Evolutionary conservation across 1,284 basidiomycete species (phyloP), one percentile per base, ranked within the genome.

Genomic region (Ustilago shanxiensis): DNA sequence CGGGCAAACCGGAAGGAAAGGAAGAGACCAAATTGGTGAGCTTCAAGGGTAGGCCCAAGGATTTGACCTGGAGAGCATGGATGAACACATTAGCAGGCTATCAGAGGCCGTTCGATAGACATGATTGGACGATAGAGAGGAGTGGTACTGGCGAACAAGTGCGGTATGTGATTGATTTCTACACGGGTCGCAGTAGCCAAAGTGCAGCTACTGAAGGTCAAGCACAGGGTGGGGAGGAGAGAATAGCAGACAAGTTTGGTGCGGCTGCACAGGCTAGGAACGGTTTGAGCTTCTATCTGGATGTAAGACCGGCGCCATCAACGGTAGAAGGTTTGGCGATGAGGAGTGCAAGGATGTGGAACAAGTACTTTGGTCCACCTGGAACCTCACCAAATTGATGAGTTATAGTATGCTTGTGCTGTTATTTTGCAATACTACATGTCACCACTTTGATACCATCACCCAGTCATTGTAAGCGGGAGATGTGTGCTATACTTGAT

Each of bases 101-200:
- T 86, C 90, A 93, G 44, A 89, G 93, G 13, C 96, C 96, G 0
- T 99, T 99, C 86, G 97, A 99, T 87, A 89, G 97, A 63, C 96
- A 99, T 79, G 96, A 99, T 87, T 99, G 96, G 97, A 88, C 94
- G 49, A 91, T 99, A 49, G 95, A 98, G 86, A 91, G 97, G 49
- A 20, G 39, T 31, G 95, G 94, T 82, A 26, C 11, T 24, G 95
- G 95, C 2, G 90, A 90, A 44, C 91, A 91, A 61, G 89, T 95
- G 83, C 91, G 96, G 72, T 99, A 99, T 88, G 91, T 99, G 65
- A 98, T 99, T 79, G 96, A 99, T 87, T 99, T 98, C 86, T 99
- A 99, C 88, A 93, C 94, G 0, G 96, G 97, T n/a, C 54, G 80
- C 13, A 49, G 47, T 18, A 88, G 5, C 77, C 28, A 85, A 88